Base-by-base conservation (phyloP, 352 stramenopile species). In the Phytophthora podocarpi region DNA sequence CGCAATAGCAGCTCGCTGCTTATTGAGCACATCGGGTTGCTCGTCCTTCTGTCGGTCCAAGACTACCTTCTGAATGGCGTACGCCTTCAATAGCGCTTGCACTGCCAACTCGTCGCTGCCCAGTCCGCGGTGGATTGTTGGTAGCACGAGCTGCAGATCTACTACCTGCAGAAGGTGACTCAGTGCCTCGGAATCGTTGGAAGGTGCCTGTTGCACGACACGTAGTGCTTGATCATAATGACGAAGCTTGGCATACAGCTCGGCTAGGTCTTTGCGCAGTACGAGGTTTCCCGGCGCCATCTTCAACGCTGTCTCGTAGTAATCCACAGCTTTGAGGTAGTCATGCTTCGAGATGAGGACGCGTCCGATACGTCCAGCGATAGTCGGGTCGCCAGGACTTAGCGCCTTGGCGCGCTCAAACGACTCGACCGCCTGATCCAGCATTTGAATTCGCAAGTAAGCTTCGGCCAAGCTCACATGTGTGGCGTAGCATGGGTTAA, bases 321-420 rank as follows among this genome's bases (percentile, higher is more conserved):
- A 98, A 24, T 97, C 90, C 7, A 98, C 82, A 20, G 95, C 94
- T 53, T 95, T 89, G 46, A 90, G 58, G 66, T 98, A 98, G 73
- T 98, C 91, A 64, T 98, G 95, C 53, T 95, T 98, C 26, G 89
- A 82, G 52, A 97, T 87, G 18, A 98, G 75, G 12, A 96, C 91
- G 26, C 89, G 85, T 28, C 92, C 95, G 28, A 98, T 97, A 27
- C 87, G 85, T 0, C 82, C 80, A 2, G 87, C 88, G 9, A 98
- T 80, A 6, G 80, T 89, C 15, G 85, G 76, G 42, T 94, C 83
- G 24, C 76, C 79, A 3, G 84, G 83, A 50, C 67, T 87, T 5
- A 93, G 52, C 20, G 65, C 65, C 6, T 78, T 74, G 0, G 86
- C 86, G 0, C 76, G 71, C n/a, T 81, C 72, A 48, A 93, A 93